These are phyloP conservation scores for Corinectria fuckeliana DNA, from an alignment of 2,329 filamentous ascomycete genomes.

Conservation along the genomic window DNA sequence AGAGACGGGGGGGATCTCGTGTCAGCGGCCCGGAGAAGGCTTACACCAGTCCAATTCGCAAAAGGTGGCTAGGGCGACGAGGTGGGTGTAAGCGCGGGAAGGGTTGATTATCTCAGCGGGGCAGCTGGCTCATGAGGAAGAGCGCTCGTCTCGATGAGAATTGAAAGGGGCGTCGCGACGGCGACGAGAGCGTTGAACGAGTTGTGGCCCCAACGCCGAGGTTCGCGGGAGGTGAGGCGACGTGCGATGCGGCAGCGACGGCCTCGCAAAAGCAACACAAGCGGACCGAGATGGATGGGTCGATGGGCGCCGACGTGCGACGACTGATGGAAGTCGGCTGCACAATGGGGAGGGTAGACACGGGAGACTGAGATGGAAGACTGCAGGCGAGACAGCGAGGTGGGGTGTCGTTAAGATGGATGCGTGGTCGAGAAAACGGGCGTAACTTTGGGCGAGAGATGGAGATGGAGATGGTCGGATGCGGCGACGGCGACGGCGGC, in stretches of 20 bases:
- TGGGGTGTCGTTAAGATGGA: constrained; percentile 37
- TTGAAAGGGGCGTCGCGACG: constrained; percentile 28
- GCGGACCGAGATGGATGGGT: neutral
- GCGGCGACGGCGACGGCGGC: constrained; percentile 21
- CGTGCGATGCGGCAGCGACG: constrained; percentile 15
- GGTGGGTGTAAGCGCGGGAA: neutral
- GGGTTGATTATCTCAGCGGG: constrained; percentile 14
- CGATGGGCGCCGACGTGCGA: constrained; percentile 2
- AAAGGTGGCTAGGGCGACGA: constrained; percentile 6
- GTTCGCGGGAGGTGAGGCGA: constrained; percentile 25
- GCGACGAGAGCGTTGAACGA: constrained; percentile 21
- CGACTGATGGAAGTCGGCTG: constrained; percentile 12
- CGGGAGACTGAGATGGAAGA: constrained; percentile 9
- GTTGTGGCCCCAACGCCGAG: constrained; percentile 31
- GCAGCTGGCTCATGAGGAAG: constrained; percentile 17
- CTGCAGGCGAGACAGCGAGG: constrained; percentile 21
- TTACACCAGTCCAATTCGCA: constrained; percentile 31
- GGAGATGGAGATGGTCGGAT: constrained; percentile 13
- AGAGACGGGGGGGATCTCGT: constrained; percentile 25
- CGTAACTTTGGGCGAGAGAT: constrained; percentile 20
- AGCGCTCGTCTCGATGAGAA: constrained; percentile 13
- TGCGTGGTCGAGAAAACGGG: constrained; percentile 20
- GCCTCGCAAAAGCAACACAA: constrained; percentile 20
- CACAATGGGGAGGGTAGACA: constrained; percentile 16
- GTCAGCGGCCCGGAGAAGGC: constrained; percentile 27